These are phyloP conservation scores for Candida nemodendra DNA, from an alignment of 805 yeast genomes.

Conservation along the genomic window DNA sequence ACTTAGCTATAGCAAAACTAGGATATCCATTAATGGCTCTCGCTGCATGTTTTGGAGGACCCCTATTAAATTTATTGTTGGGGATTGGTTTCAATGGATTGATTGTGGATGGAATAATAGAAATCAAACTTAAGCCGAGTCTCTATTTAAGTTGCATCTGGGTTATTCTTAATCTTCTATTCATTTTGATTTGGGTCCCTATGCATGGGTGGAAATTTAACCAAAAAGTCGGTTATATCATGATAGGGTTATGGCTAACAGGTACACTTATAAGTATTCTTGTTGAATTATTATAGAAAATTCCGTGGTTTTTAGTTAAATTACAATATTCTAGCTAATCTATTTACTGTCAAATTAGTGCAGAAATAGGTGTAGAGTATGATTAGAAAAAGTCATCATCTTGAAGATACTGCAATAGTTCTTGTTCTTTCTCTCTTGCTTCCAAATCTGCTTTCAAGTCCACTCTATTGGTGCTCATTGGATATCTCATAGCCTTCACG, in stretches of 20 bases:
- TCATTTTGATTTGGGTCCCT: slow-evolving; percentile 41
- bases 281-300: slow-evolving; percentile 22
- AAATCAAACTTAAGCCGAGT: slow-evolving; percentile 35
- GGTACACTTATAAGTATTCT: slow-evolving; percentile 36
- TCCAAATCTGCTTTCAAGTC: slow-evolving; percentile 53
- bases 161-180: slow-evolving; percentile 37
- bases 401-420: slow-evolving; percentile 36
- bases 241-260: slow-evolving; percentile 41
- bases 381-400: slow-evolving; percentile 45
- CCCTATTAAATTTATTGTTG: slow-evolving; percentile 70
- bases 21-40: slow-evolving; percentile 89
- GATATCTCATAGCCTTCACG: slow-evolving; percentile 94
- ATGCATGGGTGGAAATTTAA: slow-evolving; percentile 42
- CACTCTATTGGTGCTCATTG: slow-evolving; percentile 52
- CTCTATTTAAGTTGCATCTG: slow-evolving; percentile 42
- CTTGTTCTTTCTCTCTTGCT: slow-evolving; percentile 55
- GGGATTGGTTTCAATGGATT: slow-evolving; percentile 81
- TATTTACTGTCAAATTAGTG: no score
- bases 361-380: no score
- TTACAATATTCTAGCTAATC: no score
- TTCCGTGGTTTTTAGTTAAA: background rate
- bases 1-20: slow-evolving; percentile 72
- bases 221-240: slow-evolving; percentile 36
- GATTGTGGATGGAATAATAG: slow-evolving; percentile 34
- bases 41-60: slow-evolving; percentile 96